Conservation (phyloP, 208 protist genomes). For the Crithidia mellificae region DNA sequence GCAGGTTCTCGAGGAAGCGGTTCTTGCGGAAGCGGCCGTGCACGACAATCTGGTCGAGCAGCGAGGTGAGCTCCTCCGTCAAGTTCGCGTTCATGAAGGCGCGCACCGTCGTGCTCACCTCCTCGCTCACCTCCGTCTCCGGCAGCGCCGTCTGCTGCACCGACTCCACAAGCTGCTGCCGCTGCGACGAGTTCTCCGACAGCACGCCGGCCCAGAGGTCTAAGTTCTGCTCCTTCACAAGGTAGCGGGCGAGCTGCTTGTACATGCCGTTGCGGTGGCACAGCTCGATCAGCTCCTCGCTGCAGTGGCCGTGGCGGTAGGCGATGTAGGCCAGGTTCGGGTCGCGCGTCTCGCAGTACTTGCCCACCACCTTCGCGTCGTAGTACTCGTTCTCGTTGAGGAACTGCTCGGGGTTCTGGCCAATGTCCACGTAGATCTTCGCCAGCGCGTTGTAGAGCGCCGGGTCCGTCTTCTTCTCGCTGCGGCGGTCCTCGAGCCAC, state of each 20-base stretch:
- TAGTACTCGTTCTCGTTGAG: constrained; percentile 97
- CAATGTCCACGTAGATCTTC: constrained; percentile 99
- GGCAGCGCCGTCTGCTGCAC: constrained; percentile 99
- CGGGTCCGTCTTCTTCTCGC: constrained; percentile 95
- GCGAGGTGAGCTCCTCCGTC: constrained; percentile 99
- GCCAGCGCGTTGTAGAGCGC: constrained; percentile 98
- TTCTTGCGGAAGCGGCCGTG: constrained; percentile 98
- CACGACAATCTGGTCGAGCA: constrained; percentile 99
- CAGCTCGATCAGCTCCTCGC: constrained; percentile 97
- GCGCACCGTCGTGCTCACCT: constrained; percentile 98
- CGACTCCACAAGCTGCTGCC: constrained; percentile 96
- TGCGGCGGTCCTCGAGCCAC: constrained; percentile 97
- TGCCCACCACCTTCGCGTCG: constrained; percentile 94
- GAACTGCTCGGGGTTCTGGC: constrained; percentile 97
- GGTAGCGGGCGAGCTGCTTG: constrained; percentile 97
- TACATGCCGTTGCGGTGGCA: constrained; percentile 97
- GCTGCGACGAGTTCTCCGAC: constrained; percentile 82
- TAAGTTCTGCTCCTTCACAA: constrained; percentile 97
- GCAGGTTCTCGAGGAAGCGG: constrained; percentile 99
- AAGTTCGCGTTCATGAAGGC: constrained; percentile 99
- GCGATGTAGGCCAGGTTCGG: constrained; percentile 97
- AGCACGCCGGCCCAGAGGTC: constrained; percentile 98
- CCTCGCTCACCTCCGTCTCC: constrained; percentile 95
- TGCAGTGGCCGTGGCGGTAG: constrained; percentile 96
- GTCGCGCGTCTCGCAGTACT: constrained; percentile 99